phyloP scores from a whole-genome alignment of 2,329 filamentous ascomycete genomes.

The Zarea fungicola region DNA sequence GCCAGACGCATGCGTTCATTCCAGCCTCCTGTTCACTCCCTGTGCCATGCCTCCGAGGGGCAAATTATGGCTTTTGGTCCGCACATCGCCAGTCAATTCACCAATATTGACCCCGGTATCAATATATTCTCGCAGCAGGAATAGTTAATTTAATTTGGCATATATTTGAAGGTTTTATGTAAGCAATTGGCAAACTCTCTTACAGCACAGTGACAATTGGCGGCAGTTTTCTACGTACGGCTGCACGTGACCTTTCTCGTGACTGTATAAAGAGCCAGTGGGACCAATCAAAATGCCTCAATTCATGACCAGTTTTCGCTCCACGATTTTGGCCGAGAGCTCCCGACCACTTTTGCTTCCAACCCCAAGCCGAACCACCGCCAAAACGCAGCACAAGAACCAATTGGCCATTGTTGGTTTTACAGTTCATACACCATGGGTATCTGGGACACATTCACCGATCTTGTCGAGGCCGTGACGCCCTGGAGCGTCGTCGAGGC shows the following conservation, averaged over 20 bases:
- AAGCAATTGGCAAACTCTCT: no score
- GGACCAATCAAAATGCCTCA: conserved; percentile 44
- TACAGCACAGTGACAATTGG: no score
- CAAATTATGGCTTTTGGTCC: no score
- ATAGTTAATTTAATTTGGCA: no score
- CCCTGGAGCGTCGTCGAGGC: conserved; percentile 62
- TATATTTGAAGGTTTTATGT: no score
- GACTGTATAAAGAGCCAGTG: conserved; percentile 15
- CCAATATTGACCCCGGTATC: no score
- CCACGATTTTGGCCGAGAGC: conserved; percentile 36
- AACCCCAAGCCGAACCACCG: conserved; percentile 19
- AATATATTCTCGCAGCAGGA: no score
- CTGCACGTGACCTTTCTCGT: conserved; percentile 23
- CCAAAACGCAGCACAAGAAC: conserved; percentile 31
- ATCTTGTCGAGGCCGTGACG: conserved; percentile 59
- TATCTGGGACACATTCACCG: conserved; percentile 60
- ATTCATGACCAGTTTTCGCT: conserved; percentile 44
- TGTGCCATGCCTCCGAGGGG: no score
- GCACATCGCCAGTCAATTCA: no score
- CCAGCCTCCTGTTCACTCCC: no score
- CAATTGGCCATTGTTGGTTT: conserved; percentile 35
- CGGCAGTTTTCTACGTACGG: background rate
- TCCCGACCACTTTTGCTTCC: conserved; percentile 32
- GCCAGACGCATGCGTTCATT: no score
- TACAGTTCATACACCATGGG: conserved; percentile 49